Base-by-base conservation (phyloP, 176 grass and related monocot genomes). In the Triticum timopheevii region DNA sequence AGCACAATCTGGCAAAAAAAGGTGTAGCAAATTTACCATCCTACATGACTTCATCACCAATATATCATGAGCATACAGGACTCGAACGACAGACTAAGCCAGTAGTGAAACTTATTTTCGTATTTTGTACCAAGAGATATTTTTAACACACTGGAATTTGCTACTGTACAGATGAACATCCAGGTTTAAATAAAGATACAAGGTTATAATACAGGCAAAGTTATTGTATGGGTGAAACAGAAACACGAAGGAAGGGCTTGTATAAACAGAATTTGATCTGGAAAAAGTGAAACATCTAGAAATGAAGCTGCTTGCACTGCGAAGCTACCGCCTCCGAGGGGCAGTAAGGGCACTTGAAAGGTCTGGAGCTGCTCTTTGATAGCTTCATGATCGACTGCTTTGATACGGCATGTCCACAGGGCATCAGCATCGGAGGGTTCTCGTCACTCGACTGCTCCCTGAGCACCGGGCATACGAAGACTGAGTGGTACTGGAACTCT, bases 381-480 rank as follows among this genome's bases (percentile, higher is more conserved):
- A 99, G 83, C 76, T 96, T 96, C 79, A 85, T 84, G 73, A 99
- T 85, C 0, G 92, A 96, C 44, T 99, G 94, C 87, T 94, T 94
- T 4, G 93, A 96, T 50, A 99, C 85, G 0, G 94, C 94, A 0
- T 99, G 97, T 9, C 94, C 97, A 2, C 97, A 98, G 1, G 97
- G 97, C 94, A 99, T 96, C 82, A 95, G 77, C 94, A 99, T 96
- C 0, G 97, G 94, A 8, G 97, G 97, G 79, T 99, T 99, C 67
- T 99, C 97, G 3, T 99, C 94, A 0, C 86, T 92, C 10, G 82
- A 88, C 82, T 96, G 94, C 68, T 99, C 97, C 20, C 90, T 86
- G 10, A 96, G 89, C 70, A 96, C 97, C 0, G 97, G 97, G 63
- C 97, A 99, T 38, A 99, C 92, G 59, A 99, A 96, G 11, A 99